Conservation (phyloP, 2,329 filamentous ascomycete species). For the Fusarium sp. region DNA sequence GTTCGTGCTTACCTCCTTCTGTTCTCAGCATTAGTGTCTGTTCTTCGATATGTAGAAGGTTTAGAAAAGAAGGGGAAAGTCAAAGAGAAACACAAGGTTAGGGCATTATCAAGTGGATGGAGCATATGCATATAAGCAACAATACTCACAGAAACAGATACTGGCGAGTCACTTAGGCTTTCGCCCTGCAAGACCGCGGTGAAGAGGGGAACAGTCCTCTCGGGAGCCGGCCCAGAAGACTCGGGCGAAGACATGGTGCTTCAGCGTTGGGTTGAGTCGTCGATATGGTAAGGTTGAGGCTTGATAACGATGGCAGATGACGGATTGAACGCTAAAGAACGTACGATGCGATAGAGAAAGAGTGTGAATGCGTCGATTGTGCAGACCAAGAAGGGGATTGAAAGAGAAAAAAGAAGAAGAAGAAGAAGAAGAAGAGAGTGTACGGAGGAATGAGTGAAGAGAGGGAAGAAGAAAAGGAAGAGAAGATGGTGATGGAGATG, state of each 20-base stretch:
- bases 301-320: constrained; percentile 41
- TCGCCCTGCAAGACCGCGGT: constrained; percentile 37
- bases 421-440: constrained; percentile 7
- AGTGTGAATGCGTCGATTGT: constrained; percentile 39
- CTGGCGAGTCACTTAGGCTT: constrained; percentile 26
- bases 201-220: constrained; percentile 33
- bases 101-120: not conserved
- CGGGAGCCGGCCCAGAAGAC: constrained; percentile 43
- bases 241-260: constrained; percentile 47
- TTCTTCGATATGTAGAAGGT: not conserved
- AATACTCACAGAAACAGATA: constrained; percentile 32
- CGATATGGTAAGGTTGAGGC: constrained; percentile 18
- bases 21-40: constrained; percentile 1
- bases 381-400: constrained; percentile 31
- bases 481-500: constrained; percentile 24
- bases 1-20: constrained; percentile 37
- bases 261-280: constrained; percentile 7
- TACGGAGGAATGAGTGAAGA: constrained; percentile 8
- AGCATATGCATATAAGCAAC: constrained; percentile 1
- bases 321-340: constrained; percentile 42
- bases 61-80: not conserved
- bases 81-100: not conserved
- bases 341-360: constrained; percentile 44
- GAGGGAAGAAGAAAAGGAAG: constrained; percentile 18
- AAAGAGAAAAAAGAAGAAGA: constrained; percentile 25